These are phyloP conservation scores for Drosera capensis DNA, from an alignment of 148 eudicot genomes.

Conservation along the genomic window DNA sequence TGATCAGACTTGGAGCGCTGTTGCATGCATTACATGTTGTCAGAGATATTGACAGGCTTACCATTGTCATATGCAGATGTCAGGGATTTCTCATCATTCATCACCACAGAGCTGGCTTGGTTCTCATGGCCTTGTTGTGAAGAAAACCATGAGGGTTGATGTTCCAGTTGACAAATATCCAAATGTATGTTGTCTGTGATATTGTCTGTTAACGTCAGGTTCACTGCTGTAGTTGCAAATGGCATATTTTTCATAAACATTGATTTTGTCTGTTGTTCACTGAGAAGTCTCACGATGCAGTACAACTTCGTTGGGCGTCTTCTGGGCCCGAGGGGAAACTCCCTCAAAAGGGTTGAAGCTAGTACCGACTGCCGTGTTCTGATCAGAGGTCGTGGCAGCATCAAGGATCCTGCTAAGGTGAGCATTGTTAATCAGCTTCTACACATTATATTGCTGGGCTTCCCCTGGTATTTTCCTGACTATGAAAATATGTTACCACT, in stretches of 20 bases:
- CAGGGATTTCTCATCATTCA: slow-evolving; percentile 60
- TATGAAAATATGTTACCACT: not conserved
- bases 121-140: slow-evolving; percentile 88
- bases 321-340: slow-evolving; percentile 99
- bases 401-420: slow-evolving; percentile 91
- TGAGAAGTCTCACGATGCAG: too few relatives aligned
- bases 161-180: slow-evolving; percentile 84
- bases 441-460: not conserved
- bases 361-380: slow-evolving; percentile 90
- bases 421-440: not conserved
- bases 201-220: slow-evolving; percentile 2
- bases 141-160: slow-evolving; percentile 86
- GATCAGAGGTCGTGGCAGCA: slow-evolving; percentile 95
- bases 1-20: too few relatives aligned
- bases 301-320: slow-evolving; percentile 99
- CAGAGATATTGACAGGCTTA: not conserved
- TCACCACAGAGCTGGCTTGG: slow-evolving; percentile 69
- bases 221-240: not conserved
- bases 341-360: slow-evolving; percentile 91
- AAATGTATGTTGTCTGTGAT: slow-evolving; percentile 78
- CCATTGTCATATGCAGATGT: slow-evolving; percentile 39
- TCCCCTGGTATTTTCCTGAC: not conserved
- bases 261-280: too few relatives aligned
- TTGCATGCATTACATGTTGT: too few relatives aligned
- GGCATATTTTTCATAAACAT: not conserved